A percentile compares a stretch with the other conserved stretches of the same genome.
Evolutionary conservation across 1,284 basidiomycete species (phyloP).

Genomic region (Ustilago tritici): DNA sequence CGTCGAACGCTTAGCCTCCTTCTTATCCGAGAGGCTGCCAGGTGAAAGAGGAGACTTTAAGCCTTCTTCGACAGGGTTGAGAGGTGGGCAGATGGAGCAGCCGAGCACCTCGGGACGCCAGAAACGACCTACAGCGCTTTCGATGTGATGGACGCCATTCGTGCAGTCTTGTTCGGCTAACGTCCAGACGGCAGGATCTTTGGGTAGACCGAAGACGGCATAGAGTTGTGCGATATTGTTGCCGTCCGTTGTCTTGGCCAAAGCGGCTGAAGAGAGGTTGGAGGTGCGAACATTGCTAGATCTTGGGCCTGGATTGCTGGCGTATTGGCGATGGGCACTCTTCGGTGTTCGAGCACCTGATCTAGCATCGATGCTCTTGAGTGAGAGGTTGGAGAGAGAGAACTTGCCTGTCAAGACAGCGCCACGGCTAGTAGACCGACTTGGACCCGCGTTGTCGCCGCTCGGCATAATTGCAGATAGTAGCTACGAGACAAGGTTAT

Average conservation of each 20-base stretch:
- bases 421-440: slow-evolving; percentile 31
- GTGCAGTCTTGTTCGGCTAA: slow-evolving; percentile 89
- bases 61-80: slow-evolving; percentile 29
- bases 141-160: slow-evolving; percentile 83
- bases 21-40: slow-evolving; percentile 23
- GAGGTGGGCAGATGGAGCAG: slow-evolving; percentile 71
- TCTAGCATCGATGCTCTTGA: slow-evolving; percentile 31
- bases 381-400: slow-evolving; percentile 51
- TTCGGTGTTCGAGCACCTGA: slow-evolving; percentile 32
- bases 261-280: slow-evolving; percentile 23
- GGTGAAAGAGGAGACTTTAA: slow-evolving; percentile 29
- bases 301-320: slow-evolving; percentile 24
- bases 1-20: slow-evolving; percentile 29
- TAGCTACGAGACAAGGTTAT: neutral
- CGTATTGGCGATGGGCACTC: slow-evolving; percentile 20
- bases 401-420: slow-evolving; percentile 34
- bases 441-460: slow-evolving; percentile 23
- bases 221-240: slow-evolving; percentile 72
- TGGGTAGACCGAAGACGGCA: slow-evolving; percentile 72
- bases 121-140: slow-evolving; percentile 88
- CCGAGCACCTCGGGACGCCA: slow-evolving; percentile 87
- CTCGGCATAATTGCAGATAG: neutral
- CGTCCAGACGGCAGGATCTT: slow-evolving; percentile 78
- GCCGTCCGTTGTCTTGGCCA: slow-evolving; percentile 48
- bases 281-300: slow-evolving; percentile 19